These are phyloP conservation scores for Daldinia eschscholtzii DNA, from an alignment of 2,329 filamentous ascomycete genomes.

Conservation along the genomic window DNA sequence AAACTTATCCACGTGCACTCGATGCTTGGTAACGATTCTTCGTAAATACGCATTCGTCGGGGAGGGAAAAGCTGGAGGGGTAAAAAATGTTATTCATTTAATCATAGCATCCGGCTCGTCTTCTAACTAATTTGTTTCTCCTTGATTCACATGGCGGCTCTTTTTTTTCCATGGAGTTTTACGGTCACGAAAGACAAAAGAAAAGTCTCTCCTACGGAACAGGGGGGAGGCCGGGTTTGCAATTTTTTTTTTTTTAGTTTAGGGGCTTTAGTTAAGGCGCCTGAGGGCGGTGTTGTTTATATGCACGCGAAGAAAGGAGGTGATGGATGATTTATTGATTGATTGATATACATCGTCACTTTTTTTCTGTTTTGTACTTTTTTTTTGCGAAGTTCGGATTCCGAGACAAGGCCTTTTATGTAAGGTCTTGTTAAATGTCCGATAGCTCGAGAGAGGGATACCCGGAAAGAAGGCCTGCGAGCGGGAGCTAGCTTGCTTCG, in stretches of 20 bases:
- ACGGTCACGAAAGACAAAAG: slow-evolving; percentile 37
- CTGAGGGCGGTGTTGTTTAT: slow-evolving; percentile 8
- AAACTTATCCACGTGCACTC: slow-evolving; percentile 31
- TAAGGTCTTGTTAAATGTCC: not conserved
- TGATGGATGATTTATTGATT: not conserved
- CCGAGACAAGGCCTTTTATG: not conserved
- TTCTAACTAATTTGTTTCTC: not conserved
- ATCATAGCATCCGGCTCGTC: too few relatives aligned
- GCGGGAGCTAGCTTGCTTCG: not conserved
- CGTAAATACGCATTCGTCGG: not conserved
- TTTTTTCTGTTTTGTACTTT: not conserved
- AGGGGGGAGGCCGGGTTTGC: not conserved
- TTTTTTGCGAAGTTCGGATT: not conserved
- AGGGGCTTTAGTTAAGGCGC: not conserved
- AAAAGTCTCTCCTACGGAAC: slow-evolving; percentile 2
- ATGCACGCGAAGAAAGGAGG: not conserved
- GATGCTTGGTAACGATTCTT: slow-evolving; percentile 22
- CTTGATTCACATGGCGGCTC: not conserved
- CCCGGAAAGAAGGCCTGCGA: slow-evolving; percentile 2
- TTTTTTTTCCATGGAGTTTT: slow-evolving; percentile 25
- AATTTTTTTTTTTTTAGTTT: not conserved
- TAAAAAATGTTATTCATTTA: not conserved
- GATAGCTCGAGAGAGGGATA: slow-evolving; percentile 3
- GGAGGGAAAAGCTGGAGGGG: not conserved
- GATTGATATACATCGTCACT: not conserved